Percentiles rank a stretch among this genome's conserved stretches.
These are phyloP conservation scores for Trichoderma erinaceum DNA, from an alignment of 495 filamentous ascomycete species.

Conservation along the genomic window DNA sequence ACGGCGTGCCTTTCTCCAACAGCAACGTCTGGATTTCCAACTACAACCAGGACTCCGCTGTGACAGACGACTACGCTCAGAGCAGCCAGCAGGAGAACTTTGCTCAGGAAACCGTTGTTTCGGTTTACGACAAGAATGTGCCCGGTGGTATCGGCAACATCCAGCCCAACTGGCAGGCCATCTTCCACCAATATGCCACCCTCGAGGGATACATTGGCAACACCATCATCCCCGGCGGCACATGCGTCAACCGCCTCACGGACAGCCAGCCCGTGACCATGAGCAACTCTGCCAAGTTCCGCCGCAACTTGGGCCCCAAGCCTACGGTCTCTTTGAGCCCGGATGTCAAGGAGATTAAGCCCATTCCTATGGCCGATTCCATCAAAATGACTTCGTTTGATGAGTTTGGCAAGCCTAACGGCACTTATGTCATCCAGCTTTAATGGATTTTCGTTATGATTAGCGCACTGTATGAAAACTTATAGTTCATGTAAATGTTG, in stretches of 20 bases:
- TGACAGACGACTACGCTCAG: slow-evolving; percentile 25
- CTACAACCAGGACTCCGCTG: slow-evolving; percentile 25
- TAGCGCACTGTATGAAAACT: too few species aligned
- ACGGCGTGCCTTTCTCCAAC: slow-evolving; percentile 20
- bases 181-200: slow-evolving; percentile 26
- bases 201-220: slow-evolving; percentile 18
- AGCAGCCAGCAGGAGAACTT: slow-evolving; percentile 27
- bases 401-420: not conserved
- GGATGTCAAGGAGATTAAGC: slow-evolving; percentile 16
- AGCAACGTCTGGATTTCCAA: slow-evolving; percentile 25
- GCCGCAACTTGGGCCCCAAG: slow-evolving; percentile 15
- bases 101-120: slow-evolving; percentile 29
- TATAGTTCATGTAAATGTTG: too few species aligned
- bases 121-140: slow-evolving; percentile 27
- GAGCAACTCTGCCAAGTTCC: slow-evolving; percentile 15
- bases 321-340: slow-evolving; percentile 16
- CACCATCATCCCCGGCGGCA: slow-evolving; percentile 18
- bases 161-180: slow-evolving; percentile 21
- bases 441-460: not conserved
- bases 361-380: slow-evolving; percentile 3
- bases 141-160: slow-evolving; percentile 24
- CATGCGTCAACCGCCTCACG: slow-evolving; percentile 16
- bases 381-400: not conserved
- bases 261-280: slow-evolving; percentile 15
- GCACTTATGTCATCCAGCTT: not conserved